Conservation (phyloP, 257 asterid species). For the Ilex aquifolium region DNA sequence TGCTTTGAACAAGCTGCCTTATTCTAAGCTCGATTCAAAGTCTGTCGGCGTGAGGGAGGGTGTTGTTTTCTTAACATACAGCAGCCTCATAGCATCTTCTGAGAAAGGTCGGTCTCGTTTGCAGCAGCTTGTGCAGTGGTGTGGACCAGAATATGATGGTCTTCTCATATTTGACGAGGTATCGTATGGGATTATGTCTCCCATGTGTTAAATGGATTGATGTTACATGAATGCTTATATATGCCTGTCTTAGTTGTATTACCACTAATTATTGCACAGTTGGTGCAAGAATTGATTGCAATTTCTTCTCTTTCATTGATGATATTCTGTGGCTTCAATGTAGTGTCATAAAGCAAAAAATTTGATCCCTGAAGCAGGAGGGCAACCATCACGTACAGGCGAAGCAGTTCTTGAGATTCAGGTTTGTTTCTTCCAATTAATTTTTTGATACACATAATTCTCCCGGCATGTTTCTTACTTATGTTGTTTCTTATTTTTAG, state of each 20-base stretch:
- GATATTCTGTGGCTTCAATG: conserved; percentile 21
- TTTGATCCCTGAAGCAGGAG: conserved; percentile 96
- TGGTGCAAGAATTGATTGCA: conserved; percentile 18
- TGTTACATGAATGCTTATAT: neutral
- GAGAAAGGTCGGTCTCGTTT: conserved; percentile 94
- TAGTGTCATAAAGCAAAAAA: conserved; percentile 99
- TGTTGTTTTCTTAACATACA: conserved; percentile 90
- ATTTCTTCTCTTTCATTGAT: conserved; percentile 10
- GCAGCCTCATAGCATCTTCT: conserved; percentile 99
- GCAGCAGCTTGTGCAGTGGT: conserved; percentile 95
- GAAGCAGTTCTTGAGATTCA: conserved; percentile 99
- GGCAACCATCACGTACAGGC: conserved; percentile 91
- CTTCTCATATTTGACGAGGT: conserved; percentile 96
- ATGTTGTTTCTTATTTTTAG: no score
- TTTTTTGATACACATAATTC: conserved; percentile 1
- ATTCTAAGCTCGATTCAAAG: conserved; percentile 93
- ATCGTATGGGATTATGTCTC: conserved; percentile 23
- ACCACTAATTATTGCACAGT: neutral
- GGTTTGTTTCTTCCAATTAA: conserved; percentile 40
- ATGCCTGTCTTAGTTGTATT: neutral
- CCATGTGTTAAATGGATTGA: neutral
- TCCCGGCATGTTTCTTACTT: neutral
- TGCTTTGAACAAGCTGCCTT: conserved; percentile 97
- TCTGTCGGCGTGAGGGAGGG: conserved; percentile 82
- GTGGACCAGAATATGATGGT: conserved; percentile 76